These are phyloP conservation scores for Magnaporthales sp. DNA, from an alignment of 2,329 filamentous ascomycete species.

Conservation along the genomic window DNA sequence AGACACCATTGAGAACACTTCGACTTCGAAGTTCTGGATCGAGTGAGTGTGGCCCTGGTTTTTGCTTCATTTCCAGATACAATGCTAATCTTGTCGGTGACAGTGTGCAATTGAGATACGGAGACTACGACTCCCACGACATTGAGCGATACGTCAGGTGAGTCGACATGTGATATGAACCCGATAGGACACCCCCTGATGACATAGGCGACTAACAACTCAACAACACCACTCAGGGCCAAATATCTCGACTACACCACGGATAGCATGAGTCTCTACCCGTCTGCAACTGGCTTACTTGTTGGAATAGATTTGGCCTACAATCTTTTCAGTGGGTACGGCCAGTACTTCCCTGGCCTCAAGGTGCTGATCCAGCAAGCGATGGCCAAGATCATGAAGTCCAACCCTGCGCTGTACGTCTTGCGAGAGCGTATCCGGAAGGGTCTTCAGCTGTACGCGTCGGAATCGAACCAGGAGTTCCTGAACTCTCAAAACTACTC, in stretches of 20 bases:
- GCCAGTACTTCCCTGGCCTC: slow-evolving; percentile 95
- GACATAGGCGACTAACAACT: not conserved
- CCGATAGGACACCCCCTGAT: not conserved
- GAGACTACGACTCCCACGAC: slow-evolving; percentile 97
- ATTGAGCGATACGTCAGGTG: slow-evolving; percentile 80
- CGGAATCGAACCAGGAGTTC: slow-evolving; percentile 98
- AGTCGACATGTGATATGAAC: not conserved
- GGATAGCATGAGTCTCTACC: slow-evolving; percentile 97
- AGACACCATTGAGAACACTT: slow-evolving; percentile 85
- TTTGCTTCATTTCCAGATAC: not conserved
- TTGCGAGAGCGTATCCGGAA: slow-evolving; percentile 96
- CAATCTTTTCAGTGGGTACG: slow-evolving; percentile 96
- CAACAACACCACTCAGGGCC: slow-evolving; percentile 46
- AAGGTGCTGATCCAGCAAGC: slow-evolving; percentile 95
- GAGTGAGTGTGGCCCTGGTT: slow-evolving; percentile 68
- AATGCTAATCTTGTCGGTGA: not conserved
- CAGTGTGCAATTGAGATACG: slow-evolving; percentile 22
- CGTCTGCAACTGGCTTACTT: slow-evolving; percentile 94
- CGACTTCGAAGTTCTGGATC: slow-evolving; percentile 98
- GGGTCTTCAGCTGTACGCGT: slow-evolving; percentile 94
- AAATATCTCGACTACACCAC: slow-evolving; percentile 99
- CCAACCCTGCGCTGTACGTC: slow-evolving; percentile 93
- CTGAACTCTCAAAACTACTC: slow-evolving; percentile 99
- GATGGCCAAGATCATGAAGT: slow-evolving; percentile 99
- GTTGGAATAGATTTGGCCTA: slow-evolving; percentile 96